Base-by-base conservation (phyloP, 345 rosid species). In the Salix exigua region DNA sequence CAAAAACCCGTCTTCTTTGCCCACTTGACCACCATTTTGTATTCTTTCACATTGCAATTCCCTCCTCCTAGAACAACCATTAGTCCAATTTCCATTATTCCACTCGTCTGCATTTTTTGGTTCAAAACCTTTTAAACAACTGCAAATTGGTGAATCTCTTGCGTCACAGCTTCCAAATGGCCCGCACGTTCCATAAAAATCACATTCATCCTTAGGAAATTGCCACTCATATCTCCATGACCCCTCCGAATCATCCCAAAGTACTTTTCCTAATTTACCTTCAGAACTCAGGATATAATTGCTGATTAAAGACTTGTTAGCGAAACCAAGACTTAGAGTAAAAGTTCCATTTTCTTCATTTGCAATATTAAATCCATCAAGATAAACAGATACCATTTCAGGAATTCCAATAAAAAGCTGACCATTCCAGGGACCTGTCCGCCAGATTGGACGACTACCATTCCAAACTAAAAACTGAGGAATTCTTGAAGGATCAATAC, bases 401-500 rank as follows among this genome's bases (percentile, higher is more conserved):
- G 79, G 74, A 33, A 84, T 2, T 71, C 90, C 90, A 21, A 77
- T 58, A 66, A 88, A 84, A 17, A 30, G 25, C 77, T 75, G 84
- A 78, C 90, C 86, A 68, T 85, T 85, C 97, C 94, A 91, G 0
- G 91, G 91, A 18, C 91, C 92, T 21, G 85, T 84, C 21, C 90
- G 83, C 63, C 63, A 58, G 11, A 19, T 58, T 58, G 63, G 63
- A 58, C 63, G 28, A 7, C 10, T 58, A 58, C 28, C 63, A 19
- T 58, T 58, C 63, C 63, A 58, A 7, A 58, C 1, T 1, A 6
- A 58, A 58, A 58, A 6, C 63, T 58, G 25, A 58, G 63, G 63
- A 58, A 58, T 58, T 19, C 63, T 58, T 58, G 28, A 58, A 23
- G 63, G 63, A 58, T 58, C 63, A 23, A 58, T 58, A 58, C 63